These are phyloP conservation scores for Colletotrichum australisinense DNA, from an alignment of 2,329 filamentous ascomycete species.

Conservation along the genomic window DNA sequence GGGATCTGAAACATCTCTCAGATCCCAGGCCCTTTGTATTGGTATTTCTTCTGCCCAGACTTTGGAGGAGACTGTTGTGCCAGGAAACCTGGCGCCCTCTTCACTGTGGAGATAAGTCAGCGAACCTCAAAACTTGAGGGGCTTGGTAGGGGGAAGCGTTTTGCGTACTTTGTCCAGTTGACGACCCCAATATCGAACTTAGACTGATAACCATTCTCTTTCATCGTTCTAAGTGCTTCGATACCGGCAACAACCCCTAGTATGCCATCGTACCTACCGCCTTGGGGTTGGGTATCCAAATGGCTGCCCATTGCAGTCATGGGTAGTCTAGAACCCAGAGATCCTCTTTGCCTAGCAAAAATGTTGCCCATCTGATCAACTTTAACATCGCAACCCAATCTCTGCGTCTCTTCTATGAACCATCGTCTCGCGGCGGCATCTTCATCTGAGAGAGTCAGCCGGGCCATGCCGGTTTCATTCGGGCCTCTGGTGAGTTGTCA, in stretches of 20 bases:
- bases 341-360: slow-evolving; percentile 77
- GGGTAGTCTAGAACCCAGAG: slow-evolving; percentile 65
- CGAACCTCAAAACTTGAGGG: accelerated
- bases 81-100: slow-evolving; percentile 84
- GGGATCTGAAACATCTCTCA: slow-evolving; percentile 58
- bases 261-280: slow-evolving; percentile 81
- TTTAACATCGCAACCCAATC: slow-evolving; percentile 73
- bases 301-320: slow-evolving; percentile 78
- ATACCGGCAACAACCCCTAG: slow-evolving; percentile 79
- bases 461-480: slow-evolving; percentile 79
- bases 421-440: slow-evolving; percentile 81
- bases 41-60: slow-evolving; percentile 81
- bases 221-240: slow-evolving; percentile 76
- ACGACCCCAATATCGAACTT: slow-evolving; percentile 79
- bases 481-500: slow-evolving; percentile 15
- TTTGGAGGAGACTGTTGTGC: slow-evolving; percentile 78
- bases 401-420: slow-evolving; percentile 74
- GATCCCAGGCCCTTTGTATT: slow-evolving; percentile 67
- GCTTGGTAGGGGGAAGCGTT: too few relatives aligned
- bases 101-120: slow-evolving; percentile 61
- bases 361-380: slow-evolving; percentile 85
- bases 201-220: slow-evolving; percentile 76
- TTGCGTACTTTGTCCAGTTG: slow-evolving; percentile 77
- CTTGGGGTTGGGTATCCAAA: slow-evolving; percentile 72
- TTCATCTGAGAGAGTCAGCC: slow-evolving; percentile 76